Percentiles rank a stretch among this genome's conserved stretches.
phyloP scores from a whole-genome alignment of 495 filamentous ascomycete genomes.

The Trichoderma orchidacearum region DNA sequence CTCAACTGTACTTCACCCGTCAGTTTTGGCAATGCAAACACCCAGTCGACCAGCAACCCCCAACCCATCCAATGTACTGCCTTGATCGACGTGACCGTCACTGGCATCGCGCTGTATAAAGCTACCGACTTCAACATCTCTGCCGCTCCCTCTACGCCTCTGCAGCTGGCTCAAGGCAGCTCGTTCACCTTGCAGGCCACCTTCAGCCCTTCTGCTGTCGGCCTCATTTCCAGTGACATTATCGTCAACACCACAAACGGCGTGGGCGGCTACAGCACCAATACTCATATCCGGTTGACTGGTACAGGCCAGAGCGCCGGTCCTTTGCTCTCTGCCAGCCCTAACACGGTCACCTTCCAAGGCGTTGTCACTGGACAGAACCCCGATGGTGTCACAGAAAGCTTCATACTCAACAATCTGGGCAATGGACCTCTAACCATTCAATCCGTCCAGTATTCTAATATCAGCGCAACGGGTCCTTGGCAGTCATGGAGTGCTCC shows the following conservation, averaged over 20 bases:
- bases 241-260: constrained; percentile 23
- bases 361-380: constrained; percentile 19
- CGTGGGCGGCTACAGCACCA: constrained; percentile 18
- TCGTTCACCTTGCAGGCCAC: constrained; percentile 25
- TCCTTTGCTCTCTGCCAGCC: constrained; percentile 19
- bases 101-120: constrained; percentile 15
- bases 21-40: constrained; percentile 27
- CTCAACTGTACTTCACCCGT: constrained; percentile 23
- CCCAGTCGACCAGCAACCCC: constrained; percentile 13
- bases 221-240: constrained; percentile 26
- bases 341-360: constrained; percentile 23
- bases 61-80: constrained; percentile 16
- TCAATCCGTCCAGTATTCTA: constrained; percentile 17
- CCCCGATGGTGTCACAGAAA: constrained; percentile 12
- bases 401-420: constrained; percentile 19
- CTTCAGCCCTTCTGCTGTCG: constrained; percentile 19
- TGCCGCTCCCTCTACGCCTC: constrained; percentile 19
- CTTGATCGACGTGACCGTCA: constrained; percentile 14
- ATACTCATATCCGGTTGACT: constrained; percentile 17
- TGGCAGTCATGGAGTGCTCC: constrained; percentile 16
- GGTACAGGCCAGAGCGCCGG: constrained; percentile 16
- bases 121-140: constrained; percentile 20
- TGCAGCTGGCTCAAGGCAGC: constrained; percentile 15
- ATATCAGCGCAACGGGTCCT: constrained; percentile 7
- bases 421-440: constrained; percentile 22